These are phyloP conservation scores for Taiwanofungus camphoratus DNA, from an alignment of 1,284 basidiomycete genomes.

Conservation along the genomic window DNA sequence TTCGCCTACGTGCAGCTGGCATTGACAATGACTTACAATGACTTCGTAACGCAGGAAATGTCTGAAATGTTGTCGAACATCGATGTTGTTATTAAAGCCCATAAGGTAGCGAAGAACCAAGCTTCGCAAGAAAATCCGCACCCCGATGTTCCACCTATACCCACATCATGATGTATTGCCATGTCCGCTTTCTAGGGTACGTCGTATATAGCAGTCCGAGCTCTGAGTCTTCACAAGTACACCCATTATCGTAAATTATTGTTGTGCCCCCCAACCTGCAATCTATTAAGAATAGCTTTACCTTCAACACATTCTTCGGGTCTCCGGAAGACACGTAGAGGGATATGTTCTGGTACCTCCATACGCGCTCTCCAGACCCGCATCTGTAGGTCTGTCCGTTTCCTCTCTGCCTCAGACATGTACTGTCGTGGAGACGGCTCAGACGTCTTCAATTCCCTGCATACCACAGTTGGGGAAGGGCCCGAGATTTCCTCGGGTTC, in stretches of 20 bases:
- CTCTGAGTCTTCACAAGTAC: slow-evolving; percentile 3
- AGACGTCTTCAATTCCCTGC: slow-evolving; percentile 4
- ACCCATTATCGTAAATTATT: slow-evolving; percentile 7
- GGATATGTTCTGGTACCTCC: slow-evolving; percentile 47
- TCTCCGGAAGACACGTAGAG: slow-evolving; percentile 57
- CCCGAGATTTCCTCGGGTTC: slow-evolving; percentile 16
- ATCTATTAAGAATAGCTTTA: slow-evolving; percentile 22
- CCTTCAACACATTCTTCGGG: slow-evolving; percentile 65
- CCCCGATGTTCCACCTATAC: slow-evolving; percentile 14
- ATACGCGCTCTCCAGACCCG: slow-evolving; percentile 55
- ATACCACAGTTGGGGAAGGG: slow-evolving; percentile 5
- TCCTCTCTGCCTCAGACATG: slow-evolving; percentile 47
- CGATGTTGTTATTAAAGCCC: slow-evolving; percentile 13
- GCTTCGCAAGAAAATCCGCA: background rate
- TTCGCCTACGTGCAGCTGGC: background rate
- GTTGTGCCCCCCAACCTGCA: too few species aligned
- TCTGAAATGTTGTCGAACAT: slow-evolving; percentile 20
- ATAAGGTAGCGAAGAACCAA: slow-evolving; percentile 9
- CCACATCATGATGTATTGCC: slow-evolving; percentile 17
- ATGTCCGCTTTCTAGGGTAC: slow-evolving; percentile 11
- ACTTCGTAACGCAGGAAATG: slow-evolving; percentile 18
- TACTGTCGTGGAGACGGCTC: slow-evolving; percentile 6
- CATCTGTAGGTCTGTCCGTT: slow-evolving; percentile 49
- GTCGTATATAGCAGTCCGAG: background rate
- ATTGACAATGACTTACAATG: background rate